Conservation (phyloP, 192 early-diverging fungal species). For the Umbelopsis ramanniana region DNA sequence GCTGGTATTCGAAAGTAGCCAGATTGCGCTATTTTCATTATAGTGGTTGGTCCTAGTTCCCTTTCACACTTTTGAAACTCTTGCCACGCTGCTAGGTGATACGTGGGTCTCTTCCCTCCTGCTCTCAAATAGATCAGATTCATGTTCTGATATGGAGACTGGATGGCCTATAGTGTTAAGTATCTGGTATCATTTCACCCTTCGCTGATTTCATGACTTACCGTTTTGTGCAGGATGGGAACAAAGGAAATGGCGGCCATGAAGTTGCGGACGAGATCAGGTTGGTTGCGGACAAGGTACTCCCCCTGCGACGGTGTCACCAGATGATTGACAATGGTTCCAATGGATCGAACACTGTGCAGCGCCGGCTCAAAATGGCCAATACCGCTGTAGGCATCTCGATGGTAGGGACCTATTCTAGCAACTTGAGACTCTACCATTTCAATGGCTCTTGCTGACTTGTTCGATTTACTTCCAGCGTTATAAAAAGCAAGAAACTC, state of each 20-base stretch:
- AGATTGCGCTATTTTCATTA: background rate
- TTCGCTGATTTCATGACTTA: background rate
- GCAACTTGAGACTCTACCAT: slow-evolving; percentile 15
- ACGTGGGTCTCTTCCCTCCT: background rate
- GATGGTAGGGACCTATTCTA: background rate
- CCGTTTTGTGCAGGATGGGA: slow-evolving; percentile 3
- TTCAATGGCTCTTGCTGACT: slow-evolving; percentile 18
- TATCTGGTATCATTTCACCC: background rate
- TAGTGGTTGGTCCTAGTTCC: background rate
- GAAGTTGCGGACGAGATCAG: slow-evolving; percentile 11
- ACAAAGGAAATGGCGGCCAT: slow-evolving; percentile 8
- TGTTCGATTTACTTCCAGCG: slow-evolving; percentile 1
- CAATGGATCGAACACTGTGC: slow-evolving; percentile 4
- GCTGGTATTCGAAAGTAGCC: background rate
- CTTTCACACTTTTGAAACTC: slow-evolving; percentile 18
- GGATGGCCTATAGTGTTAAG: no score
- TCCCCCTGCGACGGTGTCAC: background rate
- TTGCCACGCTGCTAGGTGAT: slow-evolving; percentile 1
- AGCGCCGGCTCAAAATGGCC: slow-evolving; percentile 3
- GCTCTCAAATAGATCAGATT: background rate
- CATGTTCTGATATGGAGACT: slow-evolving; percentile 18
- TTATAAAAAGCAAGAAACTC: slow-evolving; percentile 13
- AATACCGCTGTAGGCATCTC: background rate
- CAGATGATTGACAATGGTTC: background rate
- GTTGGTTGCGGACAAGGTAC: slow-evolving; percentile 10